Conservation (phyloP, 441 rosid species). For the Kokia cookei region DNA sequence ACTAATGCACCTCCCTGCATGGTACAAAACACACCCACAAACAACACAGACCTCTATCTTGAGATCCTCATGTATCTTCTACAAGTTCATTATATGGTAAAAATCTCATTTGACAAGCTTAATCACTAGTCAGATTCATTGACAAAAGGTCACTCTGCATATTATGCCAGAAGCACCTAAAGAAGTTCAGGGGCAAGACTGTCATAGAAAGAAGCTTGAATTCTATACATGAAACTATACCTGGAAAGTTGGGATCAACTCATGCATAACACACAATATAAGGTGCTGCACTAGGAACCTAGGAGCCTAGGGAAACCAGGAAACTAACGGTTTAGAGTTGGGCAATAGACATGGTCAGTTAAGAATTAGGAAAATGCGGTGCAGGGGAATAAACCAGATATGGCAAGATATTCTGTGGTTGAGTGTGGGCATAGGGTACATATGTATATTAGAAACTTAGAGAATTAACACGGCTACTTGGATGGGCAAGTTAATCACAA, state of each 20-base stretch:
- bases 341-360: background rate
- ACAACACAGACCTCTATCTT: background rate
- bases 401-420: background rate
- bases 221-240: background rate
- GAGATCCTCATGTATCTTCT: background rate
- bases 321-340: background rate
- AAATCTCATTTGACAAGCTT: too few relatives aligned
- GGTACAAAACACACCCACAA: background rate
- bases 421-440: background rate
- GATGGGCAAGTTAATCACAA: background rate
- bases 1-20: background rate
- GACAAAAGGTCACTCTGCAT: background rate
- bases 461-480: background rate
- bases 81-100: too few relatives aligned
- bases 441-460: background rate
- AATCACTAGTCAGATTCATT: background rate
- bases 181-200: background rate
- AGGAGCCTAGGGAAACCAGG: background rate
- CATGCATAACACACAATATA: background rate
- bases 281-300: background rate
- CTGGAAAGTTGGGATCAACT: background rate
- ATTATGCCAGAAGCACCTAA: background rate
- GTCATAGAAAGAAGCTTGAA: background rate
- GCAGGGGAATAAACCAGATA: background rate
- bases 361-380: too few relatives aligned